phyloP scores from a whole-genome alignment of 345 rosid genomes.

The Mercurialis annua region DNA sequence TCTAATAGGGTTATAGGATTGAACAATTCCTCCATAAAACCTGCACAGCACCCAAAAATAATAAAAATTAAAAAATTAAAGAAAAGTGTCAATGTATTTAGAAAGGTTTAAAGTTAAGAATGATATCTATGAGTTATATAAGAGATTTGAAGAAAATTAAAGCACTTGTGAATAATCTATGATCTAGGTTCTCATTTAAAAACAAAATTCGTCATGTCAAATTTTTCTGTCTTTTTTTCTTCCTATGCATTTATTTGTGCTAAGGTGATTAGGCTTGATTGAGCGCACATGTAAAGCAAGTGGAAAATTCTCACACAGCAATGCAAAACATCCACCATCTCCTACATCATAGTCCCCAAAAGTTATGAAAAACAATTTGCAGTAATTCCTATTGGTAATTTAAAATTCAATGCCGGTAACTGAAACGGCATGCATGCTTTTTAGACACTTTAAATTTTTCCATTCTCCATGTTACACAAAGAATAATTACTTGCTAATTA shows the following conservation, averaged over 20 bases:
- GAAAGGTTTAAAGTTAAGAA: not conserved
- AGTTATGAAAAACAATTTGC: too few species aligned
- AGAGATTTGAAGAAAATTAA: not conserved
- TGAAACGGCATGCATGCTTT: not conserved
- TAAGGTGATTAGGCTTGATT: not conserved
- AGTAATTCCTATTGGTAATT: too few species aligned
- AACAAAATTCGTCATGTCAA: not conserved
- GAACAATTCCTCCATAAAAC: conserved; percentile 61
- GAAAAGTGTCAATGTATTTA: not conserved
- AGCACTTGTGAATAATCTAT: not conserved
- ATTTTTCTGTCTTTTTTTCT: not conserved
- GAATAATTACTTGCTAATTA: not conserved
- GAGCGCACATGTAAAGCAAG: not conserved
- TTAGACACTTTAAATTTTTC: not conserved
- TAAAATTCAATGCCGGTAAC: too few species aligned
- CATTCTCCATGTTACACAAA: not conserved
- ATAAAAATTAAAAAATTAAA: too few species aligned
- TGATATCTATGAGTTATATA: not conserved
- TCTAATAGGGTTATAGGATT: conserved; percentile 39
- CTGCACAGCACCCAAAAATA: conserved; percentile 31
- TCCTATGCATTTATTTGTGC: not conserved
- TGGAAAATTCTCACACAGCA: not conserved
- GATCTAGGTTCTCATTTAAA: conserved; percentile 5
- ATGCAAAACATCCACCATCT: not conserved
- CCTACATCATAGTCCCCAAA: not conserved